A percentile compares a stretch with the other conserved stretches of the same genome.
These are phyloP conservation scores for Penicillium longicatenatum DNA, from an alignment of 495 filamentous ascomycete species.

Conservation along the genomic window DNA sequence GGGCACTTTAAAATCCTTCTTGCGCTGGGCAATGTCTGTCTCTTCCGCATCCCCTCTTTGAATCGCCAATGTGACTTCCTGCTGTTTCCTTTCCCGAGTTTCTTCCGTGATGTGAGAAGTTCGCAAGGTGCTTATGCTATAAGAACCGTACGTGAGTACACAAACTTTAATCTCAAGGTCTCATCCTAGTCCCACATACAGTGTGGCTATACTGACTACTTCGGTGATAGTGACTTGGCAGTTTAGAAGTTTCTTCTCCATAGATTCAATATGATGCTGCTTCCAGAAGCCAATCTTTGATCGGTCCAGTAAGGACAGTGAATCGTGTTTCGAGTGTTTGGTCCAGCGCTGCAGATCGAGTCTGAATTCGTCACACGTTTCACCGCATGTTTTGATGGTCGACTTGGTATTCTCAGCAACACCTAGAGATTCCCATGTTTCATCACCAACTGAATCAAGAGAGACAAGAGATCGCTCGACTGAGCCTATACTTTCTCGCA, in stretches of 20 bases:
- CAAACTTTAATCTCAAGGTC: neutral
- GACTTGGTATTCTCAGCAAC: slow-evolving; percentile 32
- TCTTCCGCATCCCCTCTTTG: neutral
- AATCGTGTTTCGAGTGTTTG: slow-evolving; percentile 7
- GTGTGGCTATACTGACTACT: slow-evolving; percentile 8
- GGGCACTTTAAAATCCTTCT: neutral
- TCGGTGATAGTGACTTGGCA: slow-evolving; percentile 14
- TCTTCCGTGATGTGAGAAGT: neutral
- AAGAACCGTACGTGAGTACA: neutral
- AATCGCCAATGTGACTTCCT: neutral
- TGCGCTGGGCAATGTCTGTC: neutral
- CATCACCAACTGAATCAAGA: slow-evolving; percentile 34
- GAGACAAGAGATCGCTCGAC: slow-evolving; percentile 34
- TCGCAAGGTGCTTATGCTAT: neutral
- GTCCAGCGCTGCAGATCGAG: slow-evolving; percentile 17
- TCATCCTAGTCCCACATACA: slow-evolving; percentile 1
- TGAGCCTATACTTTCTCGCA: slow-evolving; percentile 34
- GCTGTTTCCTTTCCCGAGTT: neutral
- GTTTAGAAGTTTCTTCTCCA: slow-evolving; percentile 12
- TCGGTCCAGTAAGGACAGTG: slow-evolving; percentile 10
- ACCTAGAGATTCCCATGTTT: slow-evolving; percentile 34
- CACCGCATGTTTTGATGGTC: slow-evolving; percentile 28
- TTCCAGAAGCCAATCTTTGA: slow-evolving; percentile 16
- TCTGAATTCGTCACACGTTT: slow-evolving; percentile 30
- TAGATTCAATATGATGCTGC: slow-evolving; percentile 9